Evolutionary conservation across 2,329 filamentous ascomycete species (phyloP), one percentile per base, ranked within the genome.

Genomic region (Pyrenophora tritici-repentis): DNA sequence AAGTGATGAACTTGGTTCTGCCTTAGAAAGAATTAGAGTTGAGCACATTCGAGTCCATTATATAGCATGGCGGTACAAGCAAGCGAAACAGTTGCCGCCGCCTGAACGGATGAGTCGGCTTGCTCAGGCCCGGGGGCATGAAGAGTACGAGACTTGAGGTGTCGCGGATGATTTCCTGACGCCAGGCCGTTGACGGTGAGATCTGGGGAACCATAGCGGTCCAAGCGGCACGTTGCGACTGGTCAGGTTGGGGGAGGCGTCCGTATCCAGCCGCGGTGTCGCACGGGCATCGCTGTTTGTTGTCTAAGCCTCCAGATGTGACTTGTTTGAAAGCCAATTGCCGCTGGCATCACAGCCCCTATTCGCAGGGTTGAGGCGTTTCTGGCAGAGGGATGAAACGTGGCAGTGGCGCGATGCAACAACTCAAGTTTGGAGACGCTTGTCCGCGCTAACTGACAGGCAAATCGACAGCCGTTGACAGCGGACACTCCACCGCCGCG

Each of bases 31-130:
- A 47, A 58, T 38, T 37, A 37, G 40, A 61, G 24, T 18, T 67
- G 66, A 70, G 67, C 53, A 62, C 53, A 66, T 66, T 71, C 70
- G 67, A 67, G 66, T 47, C 41, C 56, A 56, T 71, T 73, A 67
- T 71, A 73, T 73, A 71, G 43, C 58, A 58, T 52, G 4, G 8
- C 24, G 8, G 24, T 50, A 43, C 50, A 40, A 57, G 48, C 50
- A 40, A 57, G 48, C 49, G 58, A 68, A 65, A 67, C 66, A 52
- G 49, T 57, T 59, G 55, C 55, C 55, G 63, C 66, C 47, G 36
- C 42, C 47, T 39, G 49, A 47, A 45, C 49, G 59, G 62, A 56
- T 59, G 44, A 59, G 32, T 60, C 58, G 61, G 65, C 62, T 52
- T 61, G 51, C 58, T 52, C 40, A 59, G 38, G 18, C 55, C 47